Percentiles rank a stretch among this genome's conserved stretches.
Conservation (phyloP, 2,329 filamentous ascomycete genomes). For the Acarospora socialis region DNA sequence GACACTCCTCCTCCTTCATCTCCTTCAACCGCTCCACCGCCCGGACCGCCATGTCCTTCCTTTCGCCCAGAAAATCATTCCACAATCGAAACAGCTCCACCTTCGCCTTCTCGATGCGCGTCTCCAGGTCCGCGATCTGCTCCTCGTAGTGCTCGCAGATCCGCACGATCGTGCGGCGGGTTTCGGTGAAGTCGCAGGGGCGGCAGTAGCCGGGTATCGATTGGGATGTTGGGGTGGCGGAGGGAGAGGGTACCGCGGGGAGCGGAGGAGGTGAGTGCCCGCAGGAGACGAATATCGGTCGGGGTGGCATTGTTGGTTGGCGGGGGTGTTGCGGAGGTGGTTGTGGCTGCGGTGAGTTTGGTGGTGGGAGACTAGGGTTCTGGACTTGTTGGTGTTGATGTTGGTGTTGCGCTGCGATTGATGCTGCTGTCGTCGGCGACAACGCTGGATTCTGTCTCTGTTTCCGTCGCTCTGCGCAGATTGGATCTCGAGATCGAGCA, state of each 20-base stretch:
- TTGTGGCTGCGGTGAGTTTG: not conserved
- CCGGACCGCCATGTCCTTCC: not conserved
- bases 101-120: not conserved
- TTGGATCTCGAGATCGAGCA: too few relatives aligned
- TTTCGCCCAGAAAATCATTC: too few relatives aligned
- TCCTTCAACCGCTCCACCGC: not conserved
- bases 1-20: not conserved
- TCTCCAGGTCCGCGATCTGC: not conserved
- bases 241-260: not conserved
- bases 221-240: too few relatives aligned
- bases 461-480: too few relatives aligned
- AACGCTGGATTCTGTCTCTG: too few relatives aligned
- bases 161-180: not conserved
- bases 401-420: too few relatives aligned
- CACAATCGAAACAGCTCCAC: not conserved
- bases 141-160: not conserved
- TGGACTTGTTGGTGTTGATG: too few relatives aligned
- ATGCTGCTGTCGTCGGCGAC: too few relatives aligned
- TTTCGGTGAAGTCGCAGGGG: not conserved
- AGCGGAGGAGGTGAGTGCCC: not conserved
- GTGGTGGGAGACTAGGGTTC: too few relatives aligned
- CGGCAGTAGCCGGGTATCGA: too few relatives aligned
- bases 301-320: too few relatives aligned
- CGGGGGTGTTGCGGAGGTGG: not conserved
- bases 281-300: too few relatives aligned